Evolutionary conservation across 1,284 basidiomycete species (phyloP).

Genomic region (Violaceomyces palustris): DNA sequence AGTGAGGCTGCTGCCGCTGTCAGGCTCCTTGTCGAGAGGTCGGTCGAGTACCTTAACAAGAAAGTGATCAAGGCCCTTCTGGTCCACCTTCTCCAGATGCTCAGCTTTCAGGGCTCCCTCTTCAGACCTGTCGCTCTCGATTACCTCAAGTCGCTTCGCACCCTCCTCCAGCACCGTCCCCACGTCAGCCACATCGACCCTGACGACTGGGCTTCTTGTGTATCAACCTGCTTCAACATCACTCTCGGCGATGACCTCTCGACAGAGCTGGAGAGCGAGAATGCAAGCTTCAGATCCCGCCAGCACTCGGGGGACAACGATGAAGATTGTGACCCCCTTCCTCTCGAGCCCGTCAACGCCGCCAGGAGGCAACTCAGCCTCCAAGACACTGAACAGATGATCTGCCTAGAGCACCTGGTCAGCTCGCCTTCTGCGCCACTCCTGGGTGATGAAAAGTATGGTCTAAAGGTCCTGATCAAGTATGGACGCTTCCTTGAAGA

Average conservation of each 20-base stretch:
- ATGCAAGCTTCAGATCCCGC: too few relatives aligned
- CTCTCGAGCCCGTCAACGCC: not conserved
- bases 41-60: conserved; percentile 59
- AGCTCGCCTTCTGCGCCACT: conserved; percentile 21
- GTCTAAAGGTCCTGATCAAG: conserved; percentile 21
- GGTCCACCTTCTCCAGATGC: conserved; percentile 64
- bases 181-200: conserved; percentile 73
- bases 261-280: not conserved
- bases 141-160: conserved; percentile 72
- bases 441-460: conserved; percentile 6
- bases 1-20: conserved; percentile 63
- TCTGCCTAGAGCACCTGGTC: conserved; percentile 26
- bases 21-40: conserved; percentile 66
- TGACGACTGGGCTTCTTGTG: conserved; percentile 65
- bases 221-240: conserved; percentile 64
- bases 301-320: not conserved
- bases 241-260: conserved; percentile 21
- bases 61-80: conserved; percentile 62
- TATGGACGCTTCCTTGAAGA: conserved; percentile 23
- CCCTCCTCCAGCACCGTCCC: conserved; percentile 63
- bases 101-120: conserved; percentile 61
- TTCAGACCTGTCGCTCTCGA: conserved; percentile 67
- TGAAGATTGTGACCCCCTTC: conserved; percentile 8
- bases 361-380: conserved; percentile 14
- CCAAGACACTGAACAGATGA: conserved; percentile 27